These are phyloP conservation scores for Cyclaneusma minus DNA, from an alignment of 2,329 filamentous ascomycete genomes.

Conservation along the genomic window DNA sequence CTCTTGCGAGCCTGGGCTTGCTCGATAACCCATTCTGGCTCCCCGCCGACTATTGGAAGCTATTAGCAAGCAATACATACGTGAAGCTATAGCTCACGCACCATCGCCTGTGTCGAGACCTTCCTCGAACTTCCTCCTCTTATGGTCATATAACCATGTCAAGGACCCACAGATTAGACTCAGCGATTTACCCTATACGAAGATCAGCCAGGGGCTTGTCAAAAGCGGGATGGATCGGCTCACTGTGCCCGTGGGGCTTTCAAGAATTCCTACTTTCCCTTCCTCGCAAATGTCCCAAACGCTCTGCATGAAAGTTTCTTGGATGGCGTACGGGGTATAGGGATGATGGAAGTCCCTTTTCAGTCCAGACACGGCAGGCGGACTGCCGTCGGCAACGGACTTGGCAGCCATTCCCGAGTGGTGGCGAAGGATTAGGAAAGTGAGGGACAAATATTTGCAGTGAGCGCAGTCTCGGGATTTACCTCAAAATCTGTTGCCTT, in stretches of 20 bases:
- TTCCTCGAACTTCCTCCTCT: constrained; percentile 25
- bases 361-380: too few species aligned
- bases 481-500: too few species aligned
- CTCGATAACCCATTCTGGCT: constrained; percentile 56
- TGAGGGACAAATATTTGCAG: too few species aligned
- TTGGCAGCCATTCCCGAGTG: too few species aligned
- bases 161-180: constrained; percentile 58
- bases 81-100: constrained; percentile 1
- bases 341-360: constrained; percentile 57
- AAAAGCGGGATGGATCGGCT: constrained; percentile 2
- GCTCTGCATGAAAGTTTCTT: constrained; percentile 54
- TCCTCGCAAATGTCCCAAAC: constrained; percentile 54
- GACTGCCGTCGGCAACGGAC: too few species aligned
- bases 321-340: constrained; percentile 55
- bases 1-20: constrained; percentile 41
- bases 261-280: constrained; percentile 53
- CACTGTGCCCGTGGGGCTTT: constrained; percentile 51
- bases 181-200: constrained; percentile 46
- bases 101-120: constrained; percentile 12
- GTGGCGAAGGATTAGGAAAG: too few species aligned
- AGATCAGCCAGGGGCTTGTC: neutral
- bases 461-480: too few species aligned
- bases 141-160: constrained; percentile 57
- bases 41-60: constrained; percentile 33
- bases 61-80: constrained; percentile 4